Evolutionary conservation across 306 rosid genomes (phyloP), one percentile per base, ranked within the genome.

Genomic region (Castanea crenata): DNA sequence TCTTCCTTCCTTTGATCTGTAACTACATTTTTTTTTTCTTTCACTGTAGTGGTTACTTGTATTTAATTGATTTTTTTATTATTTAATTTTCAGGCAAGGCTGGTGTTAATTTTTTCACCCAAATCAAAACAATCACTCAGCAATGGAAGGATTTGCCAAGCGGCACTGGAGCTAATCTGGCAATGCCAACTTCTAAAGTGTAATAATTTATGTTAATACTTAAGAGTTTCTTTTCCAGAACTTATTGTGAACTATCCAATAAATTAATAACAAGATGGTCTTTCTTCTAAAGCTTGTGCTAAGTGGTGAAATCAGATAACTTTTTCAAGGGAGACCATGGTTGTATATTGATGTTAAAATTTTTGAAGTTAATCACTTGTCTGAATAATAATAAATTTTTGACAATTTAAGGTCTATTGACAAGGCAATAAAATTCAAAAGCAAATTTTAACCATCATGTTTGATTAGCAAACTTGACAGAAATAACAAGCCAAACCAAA

Each of bases 121-220:
- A 94, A 78, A 85, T 92, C 57, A 94, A 94, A 86, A 94, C 97
- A 73, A 76, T 94, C 78, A 94, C 98, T 41, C 97, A 92, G 83
- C 93, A 94, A 61, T 94, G 97, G 97, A 94, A 94, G 89, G 92
- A 92, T 74, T 86, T 92, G 25, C 84, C 85, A n/a, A 93, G 91
- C 2, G 82, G 97, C 38, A 62, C 83, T 86, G 82, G 81, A 78
- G 71, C 86, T 61, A 91, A 87, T 84, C 35, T 94, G 76, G 99
- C 99, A 74, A 92, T 94, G 99, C 99, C 99, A 44, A 94, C 97
- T 82, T 94, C 99, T 74, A 61, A 38, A 56, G 31, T 68, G 31
- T 16, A 58, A 46, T 75, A 65, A 4, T 32, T 0, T 65, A 4
- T 65, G 41, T 29, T 62, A 27, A 21, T 21, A 21, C 21, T 21